Evolutionary conservation across 106 monocot species (phyloP).

Genomic region (Hemerocallis citrina): DNA sequence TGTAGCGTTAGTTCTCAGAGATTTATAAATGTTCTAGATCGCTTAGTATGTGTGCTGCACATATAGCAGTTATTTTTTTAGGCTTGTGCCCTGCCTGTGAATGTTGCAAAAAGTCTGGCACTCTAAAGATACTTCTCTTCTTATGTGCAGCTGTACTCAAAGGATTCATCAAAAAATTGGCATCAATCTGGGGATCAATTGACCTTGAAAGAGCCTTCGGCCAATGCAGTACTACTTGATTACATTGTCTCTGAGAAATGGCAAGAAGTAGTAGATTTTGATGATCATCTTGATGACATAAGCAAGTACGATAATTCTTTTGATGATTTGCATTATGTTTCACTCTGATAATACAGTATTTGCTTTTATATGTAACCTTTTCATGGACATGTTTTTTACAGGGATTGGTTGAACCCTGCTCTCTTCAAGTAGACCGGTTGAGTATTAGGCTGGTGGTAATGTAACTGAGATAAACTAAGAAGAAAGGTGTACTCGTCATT

Average conservation of each 20-base stretch:
- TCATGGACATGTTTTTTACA: constrained; percentile 5
- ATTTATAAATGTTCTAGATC: no score
- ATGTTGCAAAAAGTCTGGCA: no score
- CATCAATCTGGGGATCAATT: constrained; percentile 25
- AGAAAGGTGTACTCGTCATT: no score
- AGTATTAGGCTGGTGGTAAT: no score
- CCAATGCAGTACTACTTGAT: constrained; percentile 40
- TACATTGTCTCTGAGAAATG: constrained; percentile 33
- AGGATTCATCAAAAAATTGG: constrained; percentile 67
- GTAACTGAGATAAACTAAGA: no score
- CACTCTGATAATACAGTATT: background rate
- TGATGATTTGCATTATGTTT: no score
- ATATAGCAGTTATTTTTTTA: no score
- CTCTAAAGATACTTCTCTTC: no score
- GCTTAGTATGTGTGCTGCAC: no score
- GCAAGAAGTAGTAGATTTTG: constrained; percentile 48
- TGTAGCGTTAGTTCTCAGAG: no score
- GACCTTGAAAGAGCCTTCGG: constrained; percentile 52
- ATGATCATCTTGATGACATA: constrained; percentile 63
- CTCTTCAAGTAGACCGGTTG: constrained; percentile 46
- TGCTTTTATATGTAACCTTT: background rate
- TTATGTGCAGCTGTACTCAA: constrained; percentile 42
- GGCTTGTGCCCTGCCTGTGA: no score
- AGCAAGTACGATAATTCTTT: constrained; percentile 33
- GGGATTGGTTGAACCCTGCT: constrained; percentile 63